Conservation (phyloP, 148 eudicot genomes). For the Polygonum aviculare region DNA sequence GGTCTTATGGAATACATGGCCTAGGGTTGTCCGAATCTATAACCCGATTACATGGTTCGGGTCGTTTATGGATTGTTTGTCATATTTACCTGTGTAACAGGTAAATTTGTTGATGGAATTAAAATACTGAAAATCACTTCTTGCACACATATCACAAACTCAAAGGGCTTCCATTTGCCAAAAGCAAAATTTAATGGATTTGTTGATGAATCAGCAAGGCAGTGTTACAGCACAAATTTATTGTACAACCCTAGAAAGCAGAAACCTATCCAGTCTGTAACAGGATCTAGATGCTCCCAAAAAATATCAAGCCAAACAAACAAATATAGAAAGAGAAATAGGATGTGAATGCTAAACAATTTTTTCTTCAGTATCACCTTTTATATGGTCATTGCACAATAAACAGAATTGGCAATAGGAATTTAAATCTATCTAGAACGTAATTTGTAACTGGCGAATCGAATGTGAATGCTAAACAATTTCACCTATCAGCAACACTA, state of each 20-base stretch:
- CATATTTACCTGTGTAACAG: too few species aligned
- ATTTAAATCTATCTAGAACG: neutral
- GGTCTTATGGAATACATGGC: too few species aligned
- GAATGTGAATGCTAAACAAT: neutral
- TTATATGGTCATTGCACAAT: neutral
- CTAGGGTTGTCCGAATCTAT: neutral
- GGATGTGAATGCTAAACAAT: neutral
- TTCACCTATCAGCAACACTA: neutral
- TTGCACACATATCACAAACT: neutral
- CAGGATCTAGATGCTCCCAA: neutral
- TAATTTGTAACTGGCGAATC: neutral
- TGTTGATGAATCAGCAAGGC: neutral
- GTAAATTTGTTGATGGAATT: too few species aligned
- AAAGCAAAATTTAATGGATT: neutral
- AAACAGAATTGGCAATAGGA: constrained; percentile 3
- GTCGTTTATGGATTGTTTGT: neutral
- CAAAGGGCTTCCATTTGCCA: neutral
- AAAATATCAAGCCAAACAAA: neutral
- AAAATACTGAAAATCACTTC: too few species aligned
- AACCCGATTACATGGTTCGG: neutral
- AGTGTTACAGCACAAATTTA: neutral
- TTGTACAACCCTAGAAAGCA: neutral
- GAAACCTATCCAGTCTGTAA: neutral
- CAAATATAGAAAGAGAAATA: neutral
- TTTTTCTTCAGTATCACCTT: neutral